These are phyloP conservation scores for Cenchrus purpureus DNA, from an alignment of 176 grass and related monocot species.

Conservation along the genomic window DNA sequence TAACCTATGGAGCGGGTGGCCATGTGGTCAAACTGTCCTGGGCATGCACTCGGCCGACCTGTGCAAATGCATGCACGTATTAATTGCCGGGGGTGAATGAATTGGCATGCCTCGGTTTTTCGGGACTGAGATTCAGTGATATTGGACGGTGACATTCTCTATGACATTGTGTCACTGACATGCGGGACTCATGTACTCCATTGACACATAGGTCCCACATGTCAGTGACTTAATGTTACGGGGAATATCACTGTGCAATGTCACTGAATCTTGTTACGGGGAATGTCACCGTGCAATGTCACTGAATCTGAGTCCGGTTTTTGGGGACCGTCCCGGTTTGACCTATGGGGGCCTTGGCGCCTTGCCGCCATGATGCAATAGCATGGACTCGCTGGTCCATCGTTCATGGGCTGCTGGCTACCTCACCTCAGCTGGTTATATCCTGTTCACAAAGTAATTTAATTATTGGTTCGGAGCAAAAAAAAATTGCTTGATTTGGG, in stretches of 20 bases:
- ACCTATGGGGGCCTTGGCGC: slow-evolving; percentile 3
- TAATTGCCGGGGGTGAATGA: slow-evolving; percentile 37
- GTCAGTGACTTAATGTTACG: too few species aligned
- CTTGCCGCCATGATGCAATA: neutral
- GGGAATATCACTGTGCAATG: too few species aligned
- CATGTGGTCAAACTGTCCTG: slow-evolving; percentile 45
- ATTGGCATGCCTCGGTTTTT: slow-evolving; percentile 4
- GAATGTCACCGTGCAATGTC: too few species aligned
- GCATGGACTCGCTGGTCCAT: slow-evolving; percentile 31
- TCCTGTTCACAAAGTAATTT: neutral
- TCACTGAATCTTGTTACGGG: too few species aligned
- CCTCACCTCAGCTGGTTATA: neutral
- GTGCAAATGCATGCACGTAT: slow-evolving; percentile 47
- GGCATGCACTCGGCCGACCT: slow-evolving; percentile 13
- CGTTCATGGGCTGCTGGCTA: neutral
- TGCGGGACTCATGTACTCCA: too few species aligned
- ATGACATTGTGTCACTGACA: too few species aligned
- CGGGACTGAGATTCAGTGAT: neutral
- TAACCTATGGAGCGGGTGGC: neutral
- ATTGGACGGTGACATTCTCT: too few species aligned
- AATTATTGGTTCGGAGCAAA: neutral
- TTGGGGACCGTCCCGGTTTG: slow-evolving; percentile 39
- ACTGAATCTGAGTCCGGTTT: neutral
- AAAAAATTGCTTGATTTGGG: neutral
- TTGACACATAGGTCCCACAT: too few species aligned